Conservation (phyloP, 2,329 filamentous ascomycete species). For the Cladosporium sp. region DNA sequence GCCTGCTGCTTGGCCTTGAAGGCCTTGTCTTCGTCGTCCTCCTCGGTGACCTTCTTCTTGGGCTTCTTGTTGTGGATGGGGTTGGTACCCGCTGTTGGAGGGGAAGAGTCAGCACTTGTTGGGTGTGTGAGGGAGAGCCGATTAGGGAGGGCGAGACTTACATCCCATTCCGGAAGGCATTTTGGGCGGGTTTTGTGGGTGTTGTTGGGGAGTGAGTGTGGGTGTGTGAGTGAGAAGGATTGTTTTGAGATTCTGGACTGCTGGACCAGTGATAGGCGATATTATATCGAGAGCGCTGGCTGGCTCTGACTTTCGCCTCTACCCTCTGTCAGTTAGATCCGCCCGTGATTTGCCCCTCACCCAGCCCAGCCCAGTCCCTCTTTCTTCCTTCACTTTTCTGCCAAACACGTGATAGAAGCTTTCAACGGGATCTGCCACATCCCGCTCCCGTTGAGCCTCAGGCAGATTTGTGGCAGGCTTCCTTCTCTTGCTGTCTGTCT, state of each 20-base stretch:
- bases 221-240: background rate
- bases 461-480: too few species aligned
- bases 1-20: slow-evolving; percentile 80
- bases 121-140: background rate
- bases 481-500: too few species aligned
- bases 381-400: background rate
- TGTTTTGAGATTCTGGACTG: too few species aligned
- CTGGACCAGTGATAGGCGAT: too few species aligned
- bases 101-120: background rate
- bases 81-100: slow-evolving; percentile 45
- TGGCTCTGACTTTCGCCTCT: too few species aligned
- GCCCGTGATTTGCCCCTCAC: too few species aligned
- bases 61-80: slow-evolving; percentile 69
- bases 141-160: too few species aligned
- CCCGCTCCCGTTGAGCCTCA: too few species aligned
- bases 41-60: slow-evolving; percentile 75
- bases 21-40: slow-evolving; percentile 80
- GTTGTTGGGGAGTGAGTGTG: background rate
- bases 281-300: too few species aligned
- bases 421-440: too few species aligned
- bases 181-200: slow-evolving; percentile 17
- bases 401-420: background rate
- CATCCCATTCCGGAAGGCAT: slow-evolving; percentile 51
- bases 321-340: too few species aligned
- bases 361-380: too few species aligned